Percentiles rank a stretch among this genome's conserved stretches.
Conservation (phyloP, 257 asterid genomes). For the Gentiana macrophylla region DNA sequence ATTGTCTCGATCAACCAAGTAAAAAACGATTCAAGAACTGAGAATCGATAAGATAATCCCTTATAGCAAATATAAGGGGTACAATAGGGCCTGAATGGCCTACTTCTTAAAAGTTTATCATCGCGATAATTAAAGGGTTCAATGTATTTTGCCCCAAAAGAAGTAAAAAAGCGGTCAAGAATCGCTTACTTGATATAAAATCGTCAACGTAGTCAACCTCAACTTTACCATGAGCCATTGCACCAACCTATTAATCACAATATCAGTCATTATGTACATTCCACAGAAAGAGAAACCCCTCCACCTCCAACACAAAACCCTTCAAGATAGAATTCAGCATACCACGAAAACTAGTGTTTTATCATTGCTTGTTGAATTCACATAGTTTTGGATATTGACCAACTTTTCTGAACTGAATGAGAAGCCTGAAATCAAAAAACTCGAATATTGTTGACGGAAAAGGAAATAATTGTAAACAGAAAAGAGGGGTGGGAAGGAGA, state of each 20-base stretch:
- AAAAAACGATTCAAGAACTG: background rate
- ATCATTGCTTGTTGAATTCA: constrained; percentile 42
- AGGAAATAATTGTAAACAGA: too few relatives aligned
- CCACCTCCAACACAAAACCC: background rate
- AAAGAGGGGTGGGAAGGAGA: too few relatives aligned
- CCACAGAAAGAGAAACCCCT: constrained; percentile 1
- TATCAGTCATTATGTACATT: constrained; percentile 2
- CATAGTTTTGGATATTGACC: constrained; percentile 62
- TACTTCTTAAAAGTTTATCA: too few relatives aligned
- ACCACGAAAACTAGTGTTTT: constrained; percentile 80
- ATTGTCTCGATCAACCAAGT: too few relatives aligned
- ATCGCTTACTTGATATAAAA: constrained; percentile 57
- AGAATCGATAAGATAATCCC: background rate
- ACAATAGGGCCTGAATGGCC: background rate
- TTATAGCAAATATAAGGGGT: background rate
- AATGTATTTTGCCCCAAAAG: background rate
- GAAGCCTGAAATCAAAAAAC: constrained; percentile 41
- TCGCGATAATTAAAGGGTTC: too few relatives aligned
- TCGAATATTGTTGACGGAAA: background rate
- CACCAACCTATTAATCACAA: constrained; percentile 57
- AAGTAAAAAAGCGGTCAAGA: constrained; percentile 2
- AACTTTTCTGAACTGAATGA: constrained; percentile 84
- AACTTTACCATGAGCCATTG: constrained; percentile 92
- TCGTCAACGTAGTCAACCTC: constrained; percentile 65
- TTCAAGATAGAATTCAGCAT: constrained; percentile 8